Percentiles rank a stretch among this genome's conserved stretches.
Conservation (phyloP, 73 alveolate genomes). For the Paramecium caudatum region DNA sequence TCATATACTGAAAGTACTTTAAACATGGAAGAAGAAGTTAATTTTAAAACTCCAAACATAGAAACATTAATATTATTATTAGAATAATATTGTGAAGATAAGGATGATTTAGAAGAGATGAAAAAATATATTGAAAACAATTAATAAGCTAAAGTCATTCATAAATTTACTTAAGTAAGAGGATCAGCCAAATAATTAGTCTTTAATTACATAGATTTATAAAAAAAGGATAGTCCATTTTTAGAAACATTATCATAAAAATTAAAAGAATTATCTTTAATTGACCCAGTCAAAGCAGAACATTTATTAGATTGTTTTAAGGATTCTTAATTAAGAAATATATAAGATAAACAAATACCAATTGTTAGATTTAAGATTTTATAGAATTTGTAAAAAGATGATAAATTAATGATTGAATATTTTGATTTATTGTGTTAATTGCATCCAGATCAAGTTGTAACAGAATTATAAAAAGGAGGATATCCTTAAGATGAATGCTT, state of each 20-base stretch:
- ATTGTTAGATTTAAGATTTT: slow-evolving; percentile 55
- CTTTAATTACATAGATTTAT: slow-evolving; percentile 44
- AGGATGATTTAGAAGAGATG: slow-evolving; percentile 41
- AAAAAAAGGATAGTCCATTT: neutral
- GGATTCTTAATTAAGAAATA: slow-evolving; percentile 1
- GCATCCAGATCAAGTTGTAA: slow-evolving; percentile 54
- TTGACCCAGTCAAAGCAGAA: slow-evolving; percentile 32
- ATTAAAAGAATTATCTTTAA: slow-evolving; percentile 30
- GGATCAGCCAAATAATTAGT: slow-evolving; percentile 17
- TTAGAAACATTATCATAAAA: neutral
- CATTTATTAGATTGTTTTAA: slow-evolving; percentile 30
- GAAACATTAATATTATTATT: neutral
- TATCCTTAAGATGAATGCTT: slow-evolving; percentile 69
- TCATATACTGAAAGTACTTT: neutral
- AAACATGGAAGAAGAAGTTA: slow-evolving; percentile 25
- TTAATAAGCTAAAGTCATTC: slow-evolving; percentile 38
- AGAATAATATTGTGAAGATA: neutral
- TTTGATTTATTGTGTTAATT: slow-evolving; percentile 59
- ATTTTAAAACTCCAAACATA: slow-evolving; percentile 7
- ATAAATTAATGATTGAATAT: slow-evolving; percentile 64
- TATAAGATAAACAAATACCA: slow-evolving; percentile 41
- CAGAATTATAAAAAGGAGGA: slow-evolving; percentile 61
- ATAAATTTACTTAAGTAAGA: slow-evolving; percentile 60
- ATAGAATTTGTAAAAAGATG: slow-evolving; percentile 37
- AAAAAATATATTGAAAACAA: neutral